A percentile compares a stretch with the other conserved stretches of the same genome.
Evolutionary conservation across 2,329 filamentous ascomycete genomes (phyloP).

Genomic region (Calonectria montana): DNA sequence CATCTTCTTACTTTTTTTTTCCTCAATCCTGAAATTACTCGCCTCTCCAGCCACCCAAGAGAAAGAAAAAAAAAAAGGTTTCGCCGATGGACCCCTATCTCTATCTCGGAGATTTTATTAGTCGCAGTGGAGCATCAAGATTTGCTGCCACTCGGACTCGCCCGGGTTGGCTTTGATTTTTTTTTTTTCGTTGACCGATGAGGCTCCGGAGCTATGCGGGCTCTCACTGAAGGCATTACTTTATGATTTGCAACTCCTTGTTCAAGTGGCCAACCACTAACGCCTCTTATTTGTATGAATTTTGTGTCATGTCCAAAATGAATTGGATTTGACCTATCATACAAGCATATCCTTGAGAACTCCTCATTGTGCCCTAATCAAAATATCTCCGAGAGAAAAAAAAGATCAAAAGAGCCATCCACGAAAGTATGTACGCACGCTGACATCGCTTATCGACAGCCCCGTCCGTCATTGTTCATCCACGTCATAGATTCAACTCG

Average conservation of each 20-base stretch:
- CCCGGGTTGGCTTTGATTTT: background rate
- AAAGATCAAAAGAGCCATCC: background rate
- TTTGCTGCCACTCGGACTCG: background rate
- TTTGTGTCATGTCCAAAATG: constrained; percentile 18
- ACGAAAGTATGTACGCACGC: constrained; percentile 15
- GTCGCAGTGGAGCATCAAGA: constrained; percentile 12
- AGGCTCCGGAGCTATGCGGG: constrained; percentile 44
- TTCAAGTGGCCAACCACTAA: constrained; percentile 5
- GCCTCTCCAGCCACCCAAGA: background rate
- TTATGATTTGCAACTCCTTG: constrained; percentile 10
- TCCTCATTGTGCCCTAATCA: constrained; percentile 14
- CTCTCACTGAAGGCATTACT: constrained; percentile 25
- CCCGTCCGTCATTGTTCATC: constrained; percentile 28
- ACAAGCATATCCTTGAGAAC: constrained; percentile 15
- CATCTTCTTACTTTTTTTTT: background rate
- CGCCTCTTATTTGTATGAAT: constrained; percentile 14
- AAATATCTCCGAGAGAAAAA: background rate
- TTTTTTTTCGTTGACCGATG: constrained; percentile 37
- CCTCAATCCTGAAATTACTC: background rate
- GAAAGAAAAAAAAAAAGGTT: constrained; percentile 5
- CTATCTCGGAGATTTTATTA: constrained; percentile 24
- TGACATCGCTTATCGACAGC: constrained; percentile 18
- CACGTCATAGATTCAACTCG: constrained; percentile 26
- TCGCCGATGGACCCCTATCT: constrained; percentile 21
- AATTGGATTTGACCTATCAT: constrained; percentile 9